A percentile compares a stretch with the other conserved stretches of the same genome.
These are phyloP conservation scores for Theileria orientalis DNA, from an alignment of 169 alveolate species.

Conservation along the genomic window DNA sequence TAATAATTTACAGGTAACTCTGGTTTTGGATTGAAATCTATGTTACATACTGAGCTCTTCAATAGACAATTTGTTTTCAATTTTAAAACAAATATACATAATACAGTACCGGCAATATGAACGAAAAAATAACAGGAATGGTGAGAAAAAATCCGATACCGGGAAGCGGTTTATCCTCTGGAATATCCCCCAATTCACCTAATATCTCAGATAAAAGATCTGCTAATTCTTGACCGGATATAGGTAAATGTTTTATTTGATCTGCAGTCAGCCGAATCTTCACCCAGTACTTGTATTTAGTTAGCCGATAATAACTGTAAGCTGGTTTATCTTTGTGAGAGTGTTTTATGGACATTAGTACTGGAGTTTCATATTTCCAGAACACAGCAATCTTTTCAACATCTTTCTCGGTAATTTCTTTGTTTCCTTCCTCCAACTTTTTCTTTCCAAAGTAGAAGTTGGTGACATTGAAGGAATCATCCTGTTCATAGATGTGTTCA, in stretches of 20 bases:
- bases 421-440: slow-evolving; percentile 5
- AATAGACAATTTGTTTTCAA: too few relatives aligned
- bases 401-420: neutral
- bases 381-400: slow-evolving; percentile 4
- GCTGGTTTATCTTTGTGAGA: neutral
- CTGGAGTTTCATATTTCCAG: slow-evolving; percentile 24
- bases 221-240: slow-evolving; percentile 1
- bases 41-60: too few relatives aligned
- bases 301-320: neutral
- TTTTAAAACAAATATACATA: too few relatives aligned
- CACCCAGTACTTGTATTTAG: slow-evolving; percentile 1
- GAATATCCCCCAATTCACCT: slow-evolving; percentile 3
- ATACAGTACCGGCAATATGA: neutral
- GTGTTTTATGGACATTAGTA: slow-evolving; percentile 3
- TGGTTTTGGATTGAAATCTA: too few relatives aligned
- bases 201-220: slow-evolving; percentile 1
- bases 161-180: slow-evolving; percentile 10
- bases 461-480: neutral
- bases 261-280: slow-evolving; percentile 6
- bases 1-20: too few relatives aligned
- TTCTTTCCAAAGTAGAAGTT: slow-evolving; percentile 2
- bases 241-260: neutral
- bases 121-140: neutral
- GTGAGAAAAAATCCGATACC: slow-evolving; percentile 7
- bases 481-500: slow-evolving; percentile 9